phyloP scores from a whole-genome alignment of 1,139 yeast genomes.

The Suhomyces coccinellae region DNA sequence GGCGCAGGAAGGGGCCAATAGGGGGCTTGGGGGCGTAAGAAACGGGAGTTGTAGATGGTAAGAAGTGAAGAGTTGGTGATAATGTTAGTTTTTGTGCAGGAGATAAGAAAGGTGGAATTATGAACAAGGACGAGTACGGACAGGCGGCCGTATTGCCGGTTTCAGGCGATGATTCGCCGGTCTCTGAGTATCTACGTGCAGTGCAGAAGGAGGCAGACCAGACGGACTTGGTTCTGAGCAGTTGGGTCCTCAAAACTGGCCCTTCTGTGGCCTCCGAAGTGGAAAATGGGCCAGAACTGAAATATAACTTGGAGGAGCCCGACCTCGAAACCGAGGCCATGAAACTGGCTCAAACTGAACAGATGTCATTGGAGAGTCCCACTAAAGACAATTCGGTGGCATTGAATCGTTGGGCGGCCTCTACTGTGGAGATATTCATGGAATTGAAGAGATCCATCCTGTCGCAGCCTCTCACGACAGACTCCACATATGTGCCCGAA shows the following conservation, averaged over 20 bases:
- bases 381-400: too few relatives aligned
- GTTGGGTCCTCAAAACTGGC: background rate
- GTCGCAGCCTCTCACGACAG: background rate
- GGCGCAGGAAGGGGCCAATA: background rate
- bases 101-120: background rate
- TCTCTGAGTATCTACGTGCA: slow-evolving; percentile 25
- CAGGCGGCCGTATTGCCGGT: slow-evolving; percentile 29
- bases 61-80: background rate
- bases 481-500: slow-evolving; percentile 20
- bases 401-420: background rate
- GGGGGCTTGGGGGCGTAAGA: background rate
- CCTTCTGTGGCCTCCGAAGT: background rate
- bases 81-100: background rate
- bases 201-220: slow-evolving; percentile 34
- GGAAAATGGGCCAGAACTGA: background rate
- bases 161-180: slow-evolving; percentile 16
- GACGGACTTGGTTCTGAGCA: background rate
- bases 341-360: background rate
- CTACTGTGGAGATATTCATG: slow-evolving; percentile 1
- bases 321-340: background rate
- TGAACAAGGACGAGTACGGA: slow-evolving; percentile 21
- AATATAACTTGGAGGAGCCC: background rate
- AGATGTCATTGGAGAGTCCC: background rate
- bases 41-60: background rate
- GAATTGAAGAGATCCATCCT: slow-evolving; percentile 6